Base-by-base conservation (phyloP, 1,284 basidiomycete species). In the Phenoliferia sp. region DNA sequence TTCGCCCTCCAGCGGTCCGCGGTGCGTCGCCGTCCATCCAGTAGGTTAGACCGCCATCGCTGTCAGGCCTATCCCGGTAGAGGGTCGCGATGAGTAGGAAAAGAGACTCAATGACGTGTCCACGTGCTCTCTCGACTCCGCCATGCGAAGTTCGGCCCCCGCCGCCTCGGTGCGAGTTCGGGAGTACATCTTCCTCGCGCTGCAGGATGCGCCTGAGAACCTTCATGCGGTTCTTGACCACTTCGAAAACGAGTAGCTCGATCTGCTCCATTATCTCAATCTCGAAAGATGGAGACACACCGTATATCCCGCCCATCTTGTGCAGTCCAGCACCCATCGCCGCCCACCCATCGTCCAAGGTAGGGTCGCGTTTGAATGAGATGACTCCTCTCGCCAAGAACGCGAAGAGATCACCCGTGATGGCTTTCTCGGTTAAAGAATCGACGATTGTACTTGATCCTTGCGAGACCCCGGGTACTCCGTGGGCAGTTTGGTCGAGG, bases 121-220 rank as follows among this genome's bases (percentile, higher is more conserved):
- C 59, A 34, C 62, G 36, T 35, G 28, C 60, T 5, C 19, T 7
- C 50, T 52, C 28, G 48, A 19, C 19, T 6, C 48, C 48, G 48
- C 22, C 48, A 9, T 52, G 48, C 68, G 78, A 62, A 81, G 76
- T 28, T 81, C 78, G 22, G 81, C 75, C 57, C 72, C 69, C 84
- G 73, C 69, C 84, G 85, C 64, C 84, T 84, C 64, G 79, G 72
- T 60, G 76, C 28, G 75, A 70, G 10, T 67, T 66, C 54, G 70
- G 56, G 31, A 88, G 83, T 32, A 88, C 79, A 76, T 96, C 94
- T 79, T 96, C 94, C 77, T 96, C 93, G 52, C 88, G 83, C 75
- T 94, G 91, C 77, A 93, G 92, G 77, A 96, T 88, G 77, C 91
- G 92, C 55, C 90, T 86, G n/a, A 96, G 83, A 77, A 94, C 90